phyloP scores from a whole-genome alignment of 169 alveolate species.

The Babesia caballi region DNA sequence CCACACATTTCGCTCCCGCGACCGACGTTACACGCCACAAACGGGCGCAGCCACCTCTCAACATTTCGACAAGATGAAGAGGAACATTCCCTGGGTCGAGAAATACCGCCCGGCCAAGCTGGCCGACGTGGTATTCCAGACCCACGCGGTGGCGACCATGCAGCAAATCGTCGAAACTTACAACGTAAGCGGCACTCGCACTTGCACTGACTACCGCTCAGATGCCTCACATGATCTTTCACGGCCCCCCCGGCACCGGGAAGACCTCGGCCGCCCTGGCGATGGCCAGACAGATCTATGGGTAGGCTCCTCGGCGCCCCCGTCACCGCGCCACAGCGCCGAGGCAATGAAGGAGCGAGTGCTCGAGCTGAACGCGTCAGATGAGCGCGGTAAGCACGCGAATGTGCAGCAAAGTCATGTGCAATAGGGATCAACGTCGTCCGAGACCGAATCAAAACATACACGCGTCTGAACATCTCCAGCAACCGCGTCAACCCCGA shows the following conservation, averaged over 20 bases:
- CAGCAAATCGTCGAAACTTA: constrained; percentile 73
- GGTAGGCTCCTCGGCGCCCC: constrained; percentile 60
- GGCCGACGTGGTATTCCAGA: constrained; percentile 79
- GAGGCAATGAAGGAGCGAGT: constrained; percentile 90
- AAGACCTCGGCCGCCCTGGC: constrained; percentile 97
- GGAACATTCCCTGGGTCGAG: constrained; percentile 81
- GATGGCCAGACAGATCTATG: constrained; percentile 91
- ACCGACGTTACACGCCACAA: not conserved
- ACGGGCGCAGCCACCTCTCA: not conserved
- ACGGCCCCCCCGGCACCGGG: constrained; percentile 99
- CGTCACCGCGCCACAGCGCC: constrained; percentile 40
- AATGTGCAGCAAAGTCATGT: not conserved
- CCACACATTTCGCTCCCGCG: constrained; percentile 6
- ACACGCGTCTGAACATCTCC: constrained; percentile 91
- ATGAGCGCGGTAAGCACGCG: constrained; percentile 88
- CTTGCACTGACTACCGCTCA: not conserved
- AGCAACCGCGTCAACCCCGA: constrained; percentile 78
- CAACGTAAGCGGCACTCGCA: constrained; percentile 21
- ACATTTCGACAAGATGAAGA: constrained; percentile 37
- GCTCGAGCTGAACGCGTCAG: constrained; percentile 98
- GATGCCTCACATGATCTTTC: constrained; percentile 93
- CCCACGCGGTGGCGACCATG: constrained; percentile 76
- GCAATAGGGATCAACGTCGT: constrained; percentile 92
- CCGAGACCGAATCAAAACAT: constrained; percentile 95
- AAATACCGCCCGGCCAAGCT: constrained; percentile 79